Evolutionary conservation across 2,329 filamentous ascomycete species (phyloP).

Genomic region (Bipolaris zeicola): DNA sequence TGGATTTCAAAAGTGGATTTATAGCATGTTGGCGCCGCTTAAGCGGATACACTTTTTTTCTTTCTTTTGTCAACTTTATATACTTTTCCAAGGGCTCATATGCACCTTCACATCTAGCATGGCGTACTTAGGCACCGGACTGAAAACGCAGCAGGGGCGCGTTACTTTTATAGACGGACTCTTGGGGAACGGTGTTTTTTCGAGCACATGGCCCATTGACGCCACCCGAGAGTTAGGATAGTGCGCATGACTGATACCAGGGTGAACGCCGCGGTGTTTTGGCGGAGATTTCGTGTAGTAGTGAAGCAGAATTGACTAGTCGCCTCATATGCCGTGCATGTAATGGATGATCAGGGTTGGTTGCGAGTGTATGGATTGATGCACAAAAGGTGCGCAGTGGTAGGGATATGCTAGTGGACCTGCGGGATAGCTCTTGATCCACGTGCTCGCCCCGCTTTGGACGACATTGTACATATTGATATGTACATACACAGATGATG

Average conservation of each 20-base stretch:
- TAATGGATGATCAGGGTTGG: not conserved
- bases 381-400: not conserved
- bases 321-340: not conserved
- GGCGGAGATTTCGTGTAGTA: slow-evolving; percentile 2
- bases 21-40: slow-evolving; percentile 22
- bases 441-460: no score
- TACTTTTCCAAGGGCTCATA: slow-evolving; percentile 15
- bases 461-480: no score
- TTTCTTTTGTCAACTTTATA: slow-evolving; percentile 12
- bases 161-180: slow-evolving; percentile 15
- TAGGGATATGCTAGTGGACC: not conserved
- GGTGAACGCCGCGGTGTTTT: slow-evolving; percentile 6
- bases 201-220: slow-evolving; percentile 5
- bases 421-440: no score
- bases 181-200: slow-evolving; percentile 8
- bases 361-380: not conserved
- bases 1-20: slow-evolving; percentile 26
- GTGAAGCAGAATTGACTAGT: slow-evolving; percentile 4
- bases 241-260: slow-evolving; percentile 13
- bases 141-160: slow-evolving; percentile 18
- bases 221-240: slow-evolving; percentile 5
- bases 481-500: not conserved
- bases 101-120: slow-evolving; percentile 21
- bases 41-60: slow-evolving; percentile 16
- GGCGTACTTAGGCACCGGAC: slow-evolving; percentile 19